Base-by-base conservation (phyloP, 208 protist genomes). In the Trypanosoma theileri region DNA sequence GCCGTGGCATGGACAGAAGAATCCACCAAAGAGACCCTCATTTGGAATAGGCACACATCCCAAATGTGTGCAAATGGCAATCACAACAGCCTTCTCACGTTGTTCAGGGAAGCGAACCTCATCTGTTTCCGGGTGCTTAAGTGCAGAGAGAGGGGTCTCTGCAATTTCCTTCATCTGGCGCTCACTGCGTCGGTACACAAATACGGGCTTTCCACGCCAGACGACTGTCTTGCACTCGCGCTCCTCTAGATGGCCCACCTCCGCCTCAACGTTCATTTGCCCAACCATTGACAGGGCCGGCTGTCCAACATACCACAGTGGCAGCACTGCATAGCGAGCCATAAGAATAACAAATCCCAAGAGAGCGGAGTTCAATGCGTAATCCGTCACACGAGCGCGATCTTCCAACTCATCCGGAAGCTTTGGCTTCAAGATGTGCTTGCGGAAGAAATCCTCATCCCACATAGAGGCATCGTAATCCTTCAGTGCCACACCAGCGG, bases 1-100 rank as follows among this genome's bases (percentile, higher is more conserved):
- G 79, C 98, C 98, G 85, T 99, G 98, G 93, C 98, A 99, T 11
- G 98, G 98, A 85, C 98, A 99, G 90, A 99, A 99, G 88, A 97
- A 99, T 53, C 96, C 98, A 71, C 90, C 92, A 79, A 95, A 99
- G 59, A 98, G 94, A 50, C 98, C 98, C 63, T 94, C 92, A 73
- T 98, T 97, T 42, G 85, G 85, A 64, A 99, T 95, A 61, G 98
- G 98, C 40, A 99, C 96, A 70, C 98, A 99, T 75, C 98, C 98
- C 13, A 99, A 85, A 82, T 99, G 98, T 13, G 98, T 99, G 90
- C 98, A 99, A 53, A 99, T 98, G 73, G 97, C 98, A 71, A 99
- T 91, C 4, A 99, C 78, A 42, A 99, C 85, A 22, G 98, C 89
- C 88, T 92, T 98, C 58, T 99, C 91, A 53, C 84, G 83, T 57